These are phyloP conservation scores for Flaveria floridana DNA, from an alignment of 140 eudicot genomes.

Conservation along the genomic window DNA sequence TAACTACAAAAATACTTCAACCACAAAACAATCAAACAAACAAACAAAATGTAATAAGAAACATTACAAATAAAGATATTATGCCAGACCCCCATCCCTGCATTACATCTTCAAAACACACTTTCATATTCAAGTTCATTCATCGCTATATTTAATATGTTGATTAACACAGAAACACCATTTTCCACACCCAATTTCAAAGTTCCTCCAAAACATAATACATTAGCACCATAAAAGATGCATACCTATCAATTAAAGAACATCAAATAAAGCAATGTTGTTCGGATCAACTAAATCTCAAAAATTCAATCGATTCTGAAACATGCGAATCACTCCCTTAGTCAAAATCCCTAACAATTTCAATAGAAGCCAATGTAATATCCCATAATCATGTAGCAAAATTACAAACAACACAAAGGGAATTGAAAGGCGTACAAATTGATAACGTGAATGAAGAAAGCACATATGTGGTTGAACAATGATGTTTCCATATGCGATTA, in stretches of 20 bases:
- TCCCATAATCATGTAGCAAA: too few relatives aligned
- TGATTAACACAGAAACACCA: neutral
- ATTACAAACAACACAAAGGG: too few relatives aligned
- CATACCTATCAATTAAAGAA: too few relatives aligned
- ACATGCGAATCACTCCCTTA: too few relatives aligned
- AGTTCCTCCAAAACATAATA: too few relatives aligned
- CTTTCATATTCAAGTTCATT: neutral
- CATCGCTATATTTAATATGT: neutral
- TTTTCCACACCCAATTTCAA: too few relatives aligned
- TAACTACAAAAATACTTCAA: slow-evolving; percentile 36
- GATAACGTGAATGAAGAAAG: neutral
- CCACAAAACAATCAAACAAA: slow-evolving; percentile 24
- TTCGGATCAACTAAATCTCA: too few relatives aligned
- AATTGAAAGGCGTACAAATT: slow-evolving; percentile 29
- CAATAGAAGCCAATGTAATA: too few relatives aligned
- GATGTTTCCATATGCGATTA: slow-evolving; percentile 2
- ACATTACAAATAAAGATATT: neutral
- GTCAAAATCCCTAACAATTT: too few relatives aligned
- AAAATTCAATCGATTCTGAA: too few relatives aligned
- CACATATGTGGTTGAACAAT: slow-evolving; percentile 4
- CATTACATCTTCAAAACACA: neutral
- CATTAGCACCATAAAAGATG: too few relatives aligned
- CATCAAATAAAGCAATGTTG: too few relatives aligned
- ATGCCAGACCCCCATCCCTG: slow-evolving; percentile 4
- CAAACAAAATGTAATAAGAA: slow-evolving; percentile 1